Percentiles rank a stretch among this genome's conserved stretches.
Conservation (phyloP, 2,329 filamentous ascomycete species). For the Talaromyces sp. region DNA sequence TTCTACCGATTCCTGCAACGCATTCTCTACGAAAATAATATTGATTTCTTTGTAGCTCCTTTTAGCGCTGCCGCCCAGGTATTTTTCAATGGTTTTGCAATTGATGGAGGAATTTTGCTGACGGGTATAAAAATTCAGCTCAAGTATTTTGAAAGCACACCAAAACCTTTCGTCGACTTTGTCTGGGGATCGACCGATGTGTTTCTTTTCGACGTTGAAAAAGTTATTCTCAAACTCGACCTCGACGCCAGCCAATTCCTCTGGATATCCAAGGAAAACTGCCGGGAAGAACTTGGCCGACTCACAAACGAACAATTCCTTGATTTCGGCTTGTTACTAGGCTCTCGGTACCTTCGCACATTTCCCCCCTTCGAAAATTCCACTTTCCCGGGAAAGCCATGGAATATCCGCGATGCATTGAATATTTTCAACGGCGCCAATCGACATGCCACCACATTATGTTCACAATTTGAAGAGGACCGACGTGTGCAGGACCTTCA, state of each 20-base stretch:
- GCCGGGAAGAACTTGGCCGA: constrained; percentile 64
- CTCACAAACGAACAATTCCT: constrained; percentile 71
- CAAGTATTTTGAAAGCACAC: constrained; percentile 71
- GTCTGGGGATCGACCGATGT: constrained; percentile 82
- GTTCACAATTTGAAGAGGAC: constrained; percentile 75
- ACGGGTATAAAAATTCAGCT: constrained; percentile 42
- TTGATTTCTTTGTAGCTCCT: constrained; percentile 79
- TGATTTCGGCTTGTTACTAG: constrained; percentile 77
- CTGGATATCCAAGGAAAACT: constrained; percentile 62
- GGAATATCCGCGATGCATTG: constrained; percentile 70
- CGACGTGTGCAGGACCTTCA: constrained; percentile 65
- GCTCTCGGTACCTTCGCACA: constrained; percentile 72
- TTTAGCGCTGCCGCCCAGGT: constrained; percentile 87
- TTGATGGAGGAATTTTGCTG: constrained; percentile 7
- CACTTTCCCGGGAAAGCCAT: constrained; percentile 52
- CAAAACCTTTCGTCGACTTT: constrained; percentile 65
- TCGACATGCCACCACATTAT: constrained; percentile 69
- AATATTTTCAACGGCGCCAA: constrained; percentile 66
- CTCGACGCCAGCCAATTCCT: constrained; percentile 61
- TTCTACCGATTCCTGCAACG: constrained; percentile 74
- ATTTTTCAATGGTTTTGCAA: constrained; percentile 19
- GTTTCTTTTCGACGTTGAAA: constrained; percentile 78
- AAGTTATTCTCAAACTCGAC: constrained; percentile 59
- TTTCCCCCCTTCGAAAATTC: constrained; percentile 72
- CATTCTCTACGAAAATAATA: constrained; percentile 63